These are phyloP conservation scores for Candida endomychidarum DNA, from an alignment of 805 yeast species.

Conservation along the genomic window DNA sequence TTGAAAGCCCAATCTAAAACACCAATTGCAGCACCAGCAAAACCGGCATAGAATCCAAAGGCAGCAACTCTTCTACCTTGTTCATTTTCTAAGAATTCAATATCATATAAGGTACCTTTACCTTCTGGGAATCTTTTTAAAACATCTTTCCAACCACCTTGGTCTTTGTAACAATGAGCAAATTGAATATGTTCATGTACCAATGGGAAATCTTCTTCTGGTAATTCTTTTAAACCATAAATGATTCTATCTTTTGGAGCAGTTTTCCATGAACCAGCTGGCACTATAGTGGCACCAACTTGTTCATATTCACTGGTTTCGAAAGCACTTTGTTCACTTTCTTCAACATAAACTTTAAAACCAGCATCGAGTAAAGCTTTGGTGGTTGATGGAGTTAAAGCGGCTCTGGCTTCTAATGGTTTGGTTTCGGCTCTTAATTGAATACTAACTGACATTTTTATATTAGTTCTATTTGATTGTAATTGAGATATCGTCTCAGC, in stretches of 20 bases:
- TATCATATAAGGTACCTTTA: conserved; percentile 84
- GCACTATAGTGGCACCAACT: conserved; percentile 86
- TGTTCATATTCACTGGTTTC: conserved; percentile 68
- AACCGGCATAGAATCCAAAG: conserved; percentile 99
- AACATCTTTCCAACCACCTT: conserved; percentile 96
- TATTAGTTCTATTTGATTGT: neutral
- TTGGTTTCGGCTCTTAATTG: conserved; percentile 97
- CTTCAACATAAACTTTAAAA: conserved; percentile 85
- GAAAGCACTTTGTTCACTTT: conserved; percentile 81
- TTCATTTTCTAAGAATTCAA: conserved; percentile 92
- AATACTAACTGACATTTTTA: conserved; percentile 30
- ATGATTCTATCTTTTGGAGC: conserved; percentile 92
- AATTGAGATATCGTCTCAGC: neutral
- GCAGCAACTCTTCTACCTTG: conserved; percentile 99
- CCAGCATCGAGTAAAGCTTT: conserved; percentile 83
- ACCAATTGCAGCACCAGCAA: conserved; percentile 99
- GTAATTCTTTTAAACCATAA: conserved; percentile 92
- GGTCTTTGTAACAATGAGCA: conserved; percentile 98
- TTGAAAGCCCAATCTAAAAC: conserved; percentile 92
- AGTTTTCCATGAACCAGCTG: conserved; percentile 86
- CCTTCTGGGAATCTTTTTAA: conserved; percentile 88
- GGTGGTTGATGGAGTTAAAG: conserved; percentile 89
- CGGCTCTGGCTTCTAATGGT: conserved; percentile 97
- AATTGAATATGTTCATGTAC: conserved; percentile 96
- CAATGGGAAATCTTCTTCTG: conserved; percentile 88